Evolutionary conservation across 2,329 filamentous ascomycete genomes (phyloP).

Genomic region (Epichloe baconii): DNA sequence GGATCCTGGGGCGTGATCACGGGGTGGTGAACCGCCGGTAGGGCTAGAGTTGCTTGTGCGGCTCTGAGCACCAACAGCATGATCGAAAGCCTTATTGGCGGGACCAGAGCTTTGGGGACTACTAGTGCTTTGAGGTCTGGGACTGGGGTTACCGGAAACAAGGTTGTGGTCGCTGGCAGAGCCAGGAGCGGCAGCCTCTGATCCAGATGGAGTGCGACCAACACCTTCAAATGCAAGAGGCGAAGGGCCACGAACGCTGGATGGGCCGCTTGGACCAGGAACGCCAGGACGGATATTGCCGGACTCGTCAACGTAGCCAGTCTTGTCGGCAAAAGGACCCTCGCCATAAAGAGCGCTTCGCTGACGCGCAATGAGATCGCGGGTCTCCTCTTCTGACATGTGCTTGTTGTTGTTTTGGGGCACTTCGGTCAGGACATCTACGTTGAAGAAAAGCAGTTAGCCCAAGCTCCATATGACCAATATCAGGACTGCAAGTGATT

Average conservation of each 20-base stretch:
- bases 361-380: constrained; percentile 90
- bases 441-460: constrained; percentile 25
- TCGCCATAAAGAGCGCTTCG: constrained; percentile 88
- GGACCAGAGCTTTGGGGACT: constrained; percentile 58
- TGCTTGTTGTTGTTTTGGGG: constrained; percentile 46
- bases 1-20: constrained; percentile 40
- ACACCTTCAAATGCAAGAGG: constrained; percentile 62
- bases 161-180: constrained; percentile 23
- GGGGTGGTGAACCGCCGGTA: constrained; percentile 65
- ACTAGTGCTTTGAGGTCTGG: constrained; percentile 70
- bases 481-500: not conserved
- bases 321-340: constrained; percentile 52
- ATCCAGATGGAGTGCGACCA: constrained; percentile 25
- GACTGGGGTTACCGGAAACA: constrained; percentile 35
- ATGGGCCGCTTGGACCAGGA: constrained; percentile 50
- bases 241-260: constrained; percentile 60
- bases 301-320: constrained; percentile 55
- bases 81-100: constrained; percentile 48
- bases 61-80: constrained; percentile 42
- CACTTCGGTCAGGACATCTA: constrained; percentile 40
- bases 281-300: constrained; percentile 49
- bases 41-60: constrained; percentile 78
- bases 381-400: constrained; percentile 92
- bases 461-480: constrained; percentile 19
- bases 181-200: constrained; percentile 26